Base-by-base conservation (phyloP, 2,329 filamentous ascomycete species). In the Nectriaceae sp. region DNA sequence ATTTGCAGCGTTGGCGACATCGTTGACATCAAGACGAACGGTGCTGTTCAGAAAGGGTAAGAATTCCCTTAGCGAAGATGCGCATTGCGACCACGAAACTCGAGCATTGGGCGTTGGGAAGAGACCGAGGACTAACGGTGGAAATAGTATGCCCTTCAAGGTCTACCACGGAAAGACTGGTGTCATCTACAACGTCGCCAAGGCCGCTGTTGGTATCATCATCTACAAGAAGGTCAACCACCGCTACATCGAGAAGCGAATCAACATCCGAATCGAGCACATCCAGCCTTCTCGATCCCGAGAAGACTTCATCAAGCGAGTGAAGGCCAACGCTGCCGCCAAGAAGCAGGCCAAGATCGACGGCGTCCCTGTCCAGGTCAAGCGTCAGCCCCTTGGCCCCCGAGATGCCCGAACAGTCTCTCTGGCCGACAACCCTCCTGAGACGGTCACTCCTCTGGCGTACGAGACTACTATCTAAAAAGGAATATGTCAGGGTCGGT, bases 181-280 rank as follows among this genome's bases (percentile, higher is more conserved):
- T 73, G 89, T 96, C 69, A 80, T 96, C 79, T 96, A 96, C 89
- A 99, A 99, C 84, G 94, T 99, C 70, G 94, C 93, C 79, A 96
- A 97, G 87, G 89, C 85, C 68, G 89, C 94, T 62, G 91, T 99
- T 74, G 94, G 94, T 70, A 89, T 99, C 77, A 97, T 99, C 80
- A 89, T 99, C 80, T 93, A 96, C 89, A 97, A 96, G 87, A 90
- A 95, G 78, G 94, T 99, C 75, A 91, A 92, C 80, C 94, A 97
- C 88, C 89, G 93, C 72, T 99, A 97, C 87, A 84, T 99, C 75
- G 94, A 99, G 89, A 99, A 99, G 91, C 93, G 94, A 76, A 87
- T 99, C 83, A 97, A 96, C 87, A 83, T 99, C 80, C 90, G 94
- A 74, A 79, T 97, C 77, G 94, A 99, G 88, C 94, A 99, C 87